A percentile compares a stretch with the other conserved stretches of the same genome.
Evolutionary conservation across 306 rosid genomes (phyloP).

Genomic region (Lupinus albus): DNA sequence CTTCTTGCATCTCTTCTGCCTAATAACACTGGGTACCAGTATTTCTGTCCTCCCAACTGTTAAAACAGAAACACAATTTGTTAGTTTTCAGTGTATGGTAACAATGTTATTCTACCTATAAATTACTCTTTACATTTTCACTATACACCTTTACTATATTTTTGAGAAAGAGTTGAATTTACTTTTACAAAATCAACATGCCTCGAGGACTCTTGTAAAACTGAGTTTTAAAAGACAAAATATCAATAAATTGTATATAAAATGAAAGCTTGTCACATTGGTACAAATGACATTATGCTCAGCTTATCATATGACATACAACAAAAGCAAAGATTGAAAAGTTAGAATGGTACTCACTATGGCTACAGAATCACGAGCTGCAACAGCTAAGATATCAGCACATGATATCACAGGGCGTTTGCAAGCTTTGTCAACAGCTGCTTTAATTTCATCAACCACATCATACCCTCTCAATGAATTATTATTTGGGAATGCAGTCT

Average conservation of each 20-base stretch:
- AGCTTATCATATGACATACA: no score
- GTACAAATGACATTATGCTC: no score
- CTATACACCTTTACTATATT: no score
- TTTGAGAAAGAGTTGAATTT: no score
- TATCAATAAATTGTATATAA: no score
- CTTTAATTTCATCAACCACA: constrained; percentile 49
- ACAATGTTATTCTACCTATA: no score
- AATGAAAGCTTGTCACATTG: no score
- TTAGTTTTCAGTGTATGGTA: background rate
- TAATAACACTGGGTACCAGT: constrained; percentile 46
- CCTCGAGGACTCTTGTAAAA: no score
- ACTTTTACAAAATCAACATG: no score
- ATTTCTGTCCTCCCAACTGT: constrained; percentile 49
- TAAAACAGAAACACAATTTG: background rate
- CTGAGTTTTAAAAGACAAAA: no score
- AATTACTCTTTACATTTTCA: no score
- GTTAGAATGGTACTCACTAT: constrained; percentile 33
- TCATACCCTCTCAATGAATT: constrained; percentile 49
- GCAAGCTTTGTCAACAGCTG: constrained; percentile 43
- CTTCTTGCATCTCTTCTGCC: constrained; percentile 56
- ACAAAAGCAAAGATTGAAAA: no score
- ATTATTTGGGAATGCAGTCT: constrained; percentile 42
- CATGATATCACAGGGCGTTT: constrained; percentile 43
- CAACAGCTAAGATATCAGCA: constrained; percentile 50
- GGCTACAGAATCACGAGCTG: constrained; percentile 56